phyloP scores from a whole-genome alignment of 306 rosid genomes.

The Quercus rubra region DNA sequence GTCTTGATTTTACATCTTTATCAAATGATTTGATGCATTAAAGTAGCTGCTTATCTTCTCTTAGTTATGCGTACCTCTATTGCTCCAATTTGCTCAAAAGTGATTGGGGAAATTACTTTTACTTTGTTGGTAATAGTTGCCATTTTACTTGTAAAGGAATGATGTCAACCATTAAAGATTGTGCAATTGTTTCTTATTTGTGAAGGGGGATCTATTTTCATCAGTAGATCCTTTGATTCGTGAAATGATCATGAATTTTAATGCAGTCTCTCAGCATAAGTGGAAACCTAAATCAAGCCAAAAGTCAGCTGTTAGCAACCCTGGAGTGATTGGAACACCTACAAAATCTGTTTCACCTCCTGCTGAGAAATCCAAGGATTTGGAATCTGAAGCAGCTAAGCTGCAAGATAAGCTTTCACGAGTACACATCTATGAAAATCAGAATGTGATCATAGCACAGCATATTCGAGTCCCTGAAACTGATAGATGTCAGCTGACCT shows the following conservation, averaged over 20 bases:
- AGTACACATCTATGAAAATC: conserved; percentile 53
- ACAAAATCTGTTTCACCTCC: conserved; percentile 55
- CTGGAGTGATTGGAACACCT: conserved; percentile 87
- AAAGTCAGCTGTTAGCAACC: conserved; percentile 51
- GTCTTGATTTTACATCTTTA: not conserved
- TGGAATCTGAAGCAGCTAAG: conserved; percentile 49
- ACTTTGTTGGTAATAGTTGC: not conserved
- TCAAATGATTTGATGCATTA: not conserved
- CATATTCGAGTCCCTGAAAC: conserved; percentile 84
- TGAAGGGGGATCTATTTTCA: not conserved
- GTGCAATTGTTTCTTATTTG: too few species aligned
- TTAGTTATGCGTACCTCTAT: not conserved
- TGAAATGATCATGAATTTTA: conserved; percentile 25
- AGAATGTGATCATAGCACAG: conserved; percentile 86
- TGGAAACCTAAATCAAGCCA: conserved; percentile 97
- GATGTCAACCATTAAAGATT: too few species aligned
- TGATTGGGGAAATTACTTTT: not conserved
- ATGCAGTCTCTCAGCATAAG: conserved; percentile 83
- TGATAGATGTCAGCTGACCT: conserved; percentile 76
- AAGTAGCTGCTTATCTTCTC: not conserved
- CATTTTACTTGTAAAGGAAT: not conserved
- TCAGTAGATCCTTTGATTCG: conserved; percentile 8
- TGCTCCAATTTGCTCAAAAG: not conserved
- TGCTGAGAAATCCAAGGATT: conserved; percentile 43
- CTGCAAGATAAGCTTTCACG: conserved; percentile 60